These are phyloP conservation scores for Diaporthe vaccinii DNA, from an alignment of 2,329 filamentous ascomycete genomes.

Conservation along the genomic window DNA sequence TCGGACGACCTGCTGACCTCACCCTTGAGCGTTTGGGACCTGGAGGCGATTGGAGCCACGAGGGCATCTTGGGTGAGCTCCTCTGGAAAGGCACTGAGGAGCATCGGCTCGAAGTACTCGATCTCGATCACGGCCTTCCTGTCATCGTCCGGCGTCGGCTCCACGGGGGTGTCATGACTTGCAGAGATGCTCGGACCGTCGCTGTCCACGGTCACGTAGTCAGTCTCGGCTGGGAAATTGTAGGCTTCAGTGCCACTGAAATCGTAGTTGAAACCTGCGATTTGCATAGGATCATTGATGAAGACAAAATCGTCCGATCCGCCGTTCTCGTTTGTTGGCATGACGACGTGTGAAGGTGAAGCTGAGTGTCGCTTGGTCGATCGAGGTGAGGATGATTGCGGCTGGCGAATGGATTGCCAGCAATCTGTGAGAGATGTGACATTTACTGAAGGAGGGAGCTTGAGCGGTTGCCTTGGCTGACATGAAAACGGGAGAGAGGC, in stretches of 20 bases:
- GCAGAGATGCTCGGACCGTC: not conserved
- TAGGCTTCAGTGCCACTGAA: not conserved
- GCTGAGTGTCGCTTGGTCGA: not conserved
- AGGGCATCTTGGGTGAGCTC: not conserved
- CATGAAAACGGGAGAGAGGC: too few relatives aligned
- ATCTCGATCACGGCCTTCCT: not conserved
- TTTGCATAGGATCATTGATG: not conserved
- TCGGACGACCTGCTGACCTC: not conserved
- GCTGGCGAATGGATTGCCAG: not conserved
- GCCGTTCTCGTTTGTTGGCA: not conserved
- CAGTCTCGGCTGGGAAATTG: not conserved
- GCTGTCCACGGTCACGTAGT: not conserved
- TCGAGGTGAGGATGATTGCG: not conserved
- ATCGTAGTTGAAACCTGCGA: rapidly evolving
- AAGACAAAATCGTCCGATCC: not conserved
- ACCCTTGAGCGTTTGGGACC: not conserved
- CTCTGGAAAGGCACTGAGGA: not conserved
- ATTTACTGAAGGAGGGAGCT: too few relatives aligned
- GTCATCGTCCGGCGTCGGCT: not conserved
- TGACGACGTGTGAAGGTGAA: not conserved
- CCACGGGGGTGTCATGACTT: not conserved
- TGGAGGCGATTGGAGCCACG: not conserved
- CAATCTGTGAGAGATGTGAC: too few relatives aligned
- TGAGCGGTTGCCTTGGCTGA: too few relatives aligned
- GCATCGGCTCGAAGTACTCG: not conserved